Evolutionary conservation across 345 rosid genomes (phyloP).

Genomic region (Clausena lansium): DNA sequence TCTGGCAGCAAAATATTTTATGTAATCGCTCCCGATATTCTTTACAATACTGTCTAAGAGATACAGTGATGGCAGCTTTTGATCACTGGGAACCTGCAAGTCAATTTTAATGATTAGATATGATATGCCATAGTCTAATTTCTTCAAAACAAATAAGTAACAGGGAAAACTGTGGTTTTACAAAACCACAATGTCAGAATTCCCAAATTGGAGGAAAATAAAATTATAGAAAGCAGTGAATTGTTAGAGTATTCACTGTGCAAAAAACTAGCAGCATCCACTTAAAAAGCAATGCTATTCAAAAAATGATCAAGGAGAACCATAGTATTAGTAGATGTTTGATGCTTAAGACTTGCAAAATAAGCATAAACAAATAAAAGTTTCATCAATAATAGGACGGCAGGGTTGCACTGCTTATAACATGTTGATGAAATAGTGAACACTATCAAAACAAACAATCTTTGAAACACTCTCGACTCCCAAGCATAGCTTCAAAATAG

Average conservation of each 20-base stretch:
- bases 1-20: constrained; percentile 73
- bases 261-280: background rate
- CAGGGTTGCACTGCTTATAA: background rate
- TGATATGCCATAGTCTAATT: constrained; percentile 9
- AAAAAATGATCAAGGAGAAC: background rate
- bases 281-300: background rate
- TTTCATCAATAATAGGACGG: background rate
- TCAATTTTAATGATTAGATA: constrained; percentile 44
- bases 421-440: background rate
- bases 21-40: constrained; percentile 93
- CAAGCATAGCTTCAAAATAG: background rate
- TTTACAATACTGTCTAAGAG: constrained; percentile 98
- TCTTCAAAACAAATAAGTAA: background rate
- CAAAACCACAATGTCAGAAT: background rate
- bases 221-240: background rate
- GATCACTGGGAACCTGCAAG: constrained; percentile 98
- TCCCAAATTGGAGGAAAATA: background rate
- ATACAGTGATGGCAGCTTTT: constrained; percentile 97
- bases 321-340: background rate
- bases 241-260: background rate
- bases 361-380: background rate
- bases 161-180: background rate
- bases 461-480: background rate
- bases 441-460: background rate
- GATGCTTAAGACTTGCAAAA: background rate